Evolutionary conservation across 129 eudicot species (phyloP).

Genomic region (Lactuca saligna): DNA sequence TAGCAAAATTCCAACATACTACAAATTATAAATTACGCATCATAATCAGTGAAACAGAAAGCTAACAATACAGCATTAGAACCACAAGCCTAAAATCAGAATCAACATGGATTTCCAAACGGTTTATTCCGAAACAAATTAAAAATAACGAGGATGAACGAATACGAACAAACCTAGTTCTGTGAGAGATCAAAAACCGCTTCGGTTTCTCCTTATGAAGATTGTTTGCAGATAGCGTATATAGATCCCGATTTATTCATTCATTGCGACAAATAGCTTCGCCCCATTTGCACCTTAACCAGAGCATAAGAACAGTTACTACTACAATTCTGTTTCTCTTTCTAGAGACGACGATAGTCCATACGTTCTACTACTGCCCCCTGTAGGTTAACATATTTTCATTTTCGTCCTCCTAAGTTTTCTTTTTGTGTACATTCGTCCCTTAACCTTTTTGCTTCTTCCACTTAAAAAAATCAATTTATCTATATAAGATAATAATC

Average conservation of each 20-base stretch:
- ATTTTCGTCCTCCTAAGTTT: background rate
- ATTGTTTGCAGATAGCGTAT: constrained; percentile 9
- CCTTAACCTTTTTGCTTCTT: too few relatives aligned
- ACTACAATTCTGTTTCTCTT: constrained; percentile 25
- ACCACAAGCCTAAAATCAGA: background rate
- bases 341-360: constrained; percentile 12
- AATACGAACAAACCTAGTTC: constrained; percentile 20
- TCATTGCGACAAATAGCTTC: background rate
- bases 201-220: background rate
- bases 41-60: background rate
- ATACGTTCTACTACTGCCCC: constrained; percentile 13
- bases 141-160: background rate
- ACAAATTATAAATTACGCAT: background rate
- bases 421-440: background rate
- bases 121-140: constrained; percentile 1
- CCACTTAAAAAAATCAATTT: too few relatives aligned
- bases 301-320: constrained; percentile 15
- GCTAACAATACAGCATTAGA: background rate
- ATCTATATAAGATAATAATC: too few relatives aligned
- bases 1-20: background rate
- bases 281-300: constrained; percentile 8
- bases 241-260: background rate
- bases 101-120: background rate
- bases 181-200: constrained; percentile 14
- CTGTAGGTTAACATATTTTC: background rate